Base-by-base conservation (phyloP, 768 basidiomycete species). In the Omphalotus guepiniiformis region DNA sequence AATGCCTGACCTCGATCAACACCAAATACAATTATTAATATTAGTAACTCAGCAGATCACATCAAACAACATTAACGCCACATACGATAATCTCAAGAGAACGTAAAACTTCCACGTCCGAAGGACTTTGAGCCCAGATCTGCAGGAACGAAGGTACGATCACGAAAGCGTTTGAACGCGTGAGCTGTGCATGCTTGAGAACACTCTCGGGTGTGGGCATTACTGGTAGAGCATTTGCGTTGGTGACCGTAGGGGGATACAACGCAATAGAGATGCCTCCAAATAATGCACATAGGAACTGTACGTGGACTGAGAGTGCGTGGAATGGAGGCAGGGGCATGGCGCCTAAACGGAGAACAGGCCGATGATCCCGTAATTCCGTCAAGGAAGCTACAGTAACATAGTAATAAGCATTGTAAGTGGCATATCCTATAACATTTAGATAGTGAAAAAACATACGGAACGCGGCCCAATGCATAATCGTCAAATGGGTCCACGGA, bases 191-290 rank as follows among this genome's bases (percentile, higher is more conserved):
- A 18, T 40, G 48, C 4, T 58, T 51, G 4, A 65, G 26, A 34
- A 62, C 50, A 38, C 61, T 67, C 6, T 63, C 56, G 13, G 60
- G 49, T 4, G 64, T 65, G 3, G 64, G 59, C 39, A 61, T 50
- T 19, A 64, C 51, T 3, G 66, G 65, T 8, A 39, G 15, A 11
- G 23, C 30, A 28, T 39, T 40, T n/a, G 48, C 34, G n/a, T 12
- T 36, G 22, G 15, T 32, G 34, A 45, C 44, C 16, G 21, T 45
- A 6, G 44, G 29, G 12, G 34, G 44, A n/a, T 25, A 45, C 6
- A 45, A 26, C 13, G 22, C 32, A 12, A 45, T 13, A 5, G 34
- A 8, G 7, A 36, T 34, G 12, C 27, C 11, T 3, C 22, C 44
- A 21, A 36, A 45, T 3, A 45, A 19, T 1, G 32, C 22, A 12